Base-by-base conservation (phyloP, 2,329 filamentous ascomycete genomes). In the Penicillium janthinellum region DNA sequence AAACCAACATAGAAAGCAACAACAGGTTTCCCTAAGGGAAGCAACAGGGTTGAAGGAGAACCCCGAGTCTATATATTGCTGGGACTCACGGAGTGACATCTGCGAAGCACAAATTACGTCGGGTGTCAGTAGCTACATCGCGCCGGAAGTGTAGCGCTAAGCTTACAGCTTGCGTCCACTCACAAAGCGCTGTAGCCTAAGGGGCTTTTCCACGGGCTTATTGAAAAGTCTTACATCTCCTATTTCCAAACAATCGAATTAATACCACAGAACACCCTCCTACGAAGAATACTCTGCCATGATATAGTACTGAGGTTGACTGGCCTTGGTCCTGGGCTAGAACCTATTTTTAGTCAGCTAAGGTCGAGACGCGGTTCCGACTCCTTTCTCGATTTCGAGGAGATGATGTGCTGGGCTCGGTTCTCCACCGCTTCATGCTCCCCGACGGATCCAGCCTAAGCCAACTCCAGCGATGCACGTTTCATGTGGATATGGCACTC, bases 341-440 rank as follows among this genome's bases (percentile, higher is more conserved):
- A 28, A 12, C 34, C 44, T 60, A 57, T 60, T 54, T 60, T 57
- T 60, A 60, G 58, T 57, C 25, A 53, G 35, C 53, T 39, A 48
- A 11, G 7, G 31, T 53, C 53, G 15, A 60, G 58, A 54, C 53
- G 53, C 54, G 48, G 54, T 48, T 60, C 51, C 25, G 22, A 49
- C 44, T 49, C 45, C 44, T 56, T 42, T 56, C 20, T n/a, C 44
- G 15, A 31, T 8, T 47, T 47, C 14, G 25, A 34, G 17, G 34
- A 35, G 22, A 51, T 38, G 49, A 51, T 38, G 49, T 39, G 49
- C 49, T 39, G 49, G 14, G 12, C 28, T 48, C 28, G 34, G 4
- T 34, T 34, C 48, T 51, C 34, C 48, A 37, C 34, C 49, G 22
- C 55, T 57, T 48, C 55, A 57, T 38, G 49, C 12, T 35, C 20